These are phyloP conservation scores for Eleusine coracana DNA, from an alignment of 176 grass and related monocot species.

Conservation along the genomic window DNA sequence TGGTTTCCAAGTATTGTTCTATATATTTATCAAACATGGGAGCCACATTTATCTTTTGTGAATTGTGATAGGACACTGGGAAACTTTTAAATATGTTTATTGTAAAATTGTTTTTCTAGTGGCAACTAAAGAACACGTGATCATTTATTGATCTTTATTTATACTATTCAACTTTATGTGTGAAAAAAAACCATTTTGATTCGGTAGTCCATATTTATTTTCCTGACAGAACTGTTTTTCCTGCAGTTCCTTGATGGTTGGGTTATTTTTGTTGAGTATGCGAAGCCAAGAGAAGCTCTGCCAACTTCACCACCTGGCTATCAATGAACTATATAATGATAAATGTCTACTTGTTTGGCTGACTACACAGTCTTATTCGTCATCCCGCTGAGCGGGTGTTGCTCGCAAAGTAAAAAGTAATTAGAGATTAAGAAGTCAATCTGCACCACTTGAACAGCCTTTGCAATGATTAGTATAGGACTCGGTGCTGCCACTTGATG, in stretches of 20 bases:
- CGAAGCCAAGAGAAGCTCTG: conserved; percentile 45
- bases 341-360: background rate
- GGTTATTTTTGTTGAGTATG: conserved; percentile 83
- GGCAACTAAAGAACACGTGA: background rate
- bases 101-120: background rate
- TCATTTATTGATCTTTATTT: background rate
- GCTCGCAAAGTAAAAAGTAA: background rate
- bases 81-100: background rate
- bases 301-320: conserved; percentile 26
- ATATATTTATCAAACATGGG: background rate
- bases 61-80: background rate
- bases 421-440: background rate
- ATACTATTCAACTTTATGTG: background rate
- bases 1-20: background rate
- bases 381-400: background rate
- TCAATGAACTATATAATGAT: conserved; percentile 27
- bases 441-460: background rate
- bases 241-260: conserved; percentile 80
- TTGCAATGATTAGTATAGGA: background rate
- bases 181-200: background rate
- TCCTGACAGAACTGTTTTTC: conserved; percentile 20
- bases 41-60: background rate
- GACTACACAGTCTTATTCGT: background rate
- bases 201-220: background rate
- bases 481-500: background rate